Evolutionary conservation across 1,139 yeast species (phyloP).

Genomic region (Spencermartinsiella ligniputridi): DNA sequence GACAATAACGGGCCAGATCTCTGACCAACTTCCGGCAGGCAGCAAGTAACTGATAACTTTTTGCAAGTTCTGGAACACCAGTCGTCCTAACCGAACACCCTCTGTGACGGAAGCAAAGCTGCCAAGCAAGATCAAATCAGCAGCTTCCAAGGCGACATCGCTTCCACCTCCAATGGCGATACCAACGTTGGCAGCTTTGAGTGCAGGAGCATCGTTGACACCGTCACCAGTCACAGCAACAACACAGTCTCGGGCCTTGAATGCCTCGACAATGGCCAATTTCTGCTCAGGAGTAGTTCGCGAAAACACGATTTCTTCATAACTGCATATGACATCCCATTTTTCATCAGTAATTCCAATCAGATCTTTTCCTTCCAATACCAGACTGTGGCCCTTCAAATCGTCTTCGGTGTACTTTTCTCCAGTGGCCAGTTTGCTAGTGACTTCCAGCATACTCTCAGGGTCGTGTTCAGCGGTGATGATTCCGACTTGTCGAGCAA

Average conservation of each 20-base stretch:
- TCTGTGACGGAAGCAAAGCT: conserved; percentile 44
- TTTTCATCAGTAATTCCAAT: conserved; percentile 38
- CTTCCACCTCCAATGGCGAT: conserved; percentile 49
- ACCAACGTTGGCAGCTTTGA: conserved; percentile 50
- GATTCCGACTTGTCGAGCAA: conserved; percentile 47
- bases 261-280: conserved; percentile 45
- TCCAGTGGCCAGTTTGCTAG: conserved; percentile 2
- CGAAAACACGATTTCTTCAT: conserved; percentile 47
- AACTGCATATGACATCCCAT: conserved; percentile 39
- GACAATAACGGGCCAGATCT: conserved; percentile 49
- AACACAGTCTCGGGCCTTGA: conserved; percentile 42
- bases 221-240: conserved; percentile 56
- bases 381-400: conserved; percentile 11
- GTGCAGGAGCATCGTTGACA: conserved; percentile 50
- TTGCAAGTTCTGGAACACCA: conserved; percentile 49
- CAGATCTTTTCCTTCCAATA: conserved; percentile 42
- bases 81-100: conserved; percentile 39
- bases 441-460: conserved; percentile 30
- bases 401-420: conserved; percentile 7
- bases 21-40: conserved; percentile 54
- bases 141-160: conserved; percentile 56
- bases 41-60: conserved; percentile 48
- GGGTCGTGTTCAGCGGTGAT: conserved; percentile 31
- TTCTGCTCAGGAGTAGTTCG: conserved; percentile 56
- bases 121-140: conserved; percentile 45